Evolutionary conservation across 306 rosid species (phyloP).

Genomic region (Benincasa hispida): DNA sequence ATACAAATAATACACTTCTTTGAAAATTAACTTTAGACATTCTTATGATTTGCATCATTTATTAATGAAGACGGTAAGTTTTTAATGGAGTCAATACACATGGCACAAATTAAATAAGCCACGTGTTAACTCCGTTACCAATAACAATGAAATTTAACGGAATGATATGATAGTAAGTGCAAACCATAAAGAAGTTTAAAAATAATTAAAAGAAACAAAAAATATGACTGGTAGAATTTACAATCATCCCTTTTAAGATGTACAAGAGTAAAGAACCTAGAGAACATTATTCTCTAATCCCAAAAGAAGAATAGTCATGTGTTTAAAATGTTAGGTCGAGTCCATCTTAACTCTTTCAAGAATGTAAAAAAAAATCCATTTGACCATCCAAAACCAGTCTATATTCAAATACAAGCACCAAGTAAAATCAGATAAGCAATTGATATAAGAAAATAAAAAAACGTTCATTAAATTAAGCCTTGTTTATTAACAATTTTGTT

Average conservation of each 20-base stretch:
- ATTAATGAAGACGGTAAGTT: not conserved
- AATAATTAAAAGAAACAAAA: not conserved
- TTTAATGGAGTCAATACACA: not conserved
- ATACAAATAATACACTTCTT: not conserved
- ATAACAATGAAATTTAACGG: not conserved
- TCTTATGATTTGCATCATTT: not conserved
- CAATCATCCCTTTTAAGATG: not conserved
- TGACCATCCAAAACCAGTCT: constrained; percentile 98
- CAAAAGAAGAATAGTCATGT: not conserved
- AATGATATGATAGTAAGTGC: not conserved
- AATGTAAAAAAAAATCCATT: constrained; percentile 83
- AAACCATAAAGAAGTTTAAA: not conserved
- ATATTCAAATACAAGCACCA: constrained; percentile 11
- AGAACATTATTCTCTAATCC: not conserved
- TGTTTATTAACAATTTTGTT: too few species aligned
- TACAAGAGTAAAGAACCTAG: not conserved
- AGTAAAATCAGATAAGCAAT: not conserved
- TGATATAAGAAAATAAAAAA: not conserved
- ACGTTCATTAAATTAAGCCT: too few species aligned
- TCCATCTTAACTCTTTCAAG: constrained; percentile 45
- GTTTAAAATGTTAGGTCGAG: too few species aligned
- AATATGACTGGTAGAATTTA: not conserved
- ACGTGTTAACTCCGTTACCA: not conserved
- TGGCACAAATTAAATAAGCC: not conserved
- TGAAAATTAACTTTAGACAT: not conserved